Evolutionary conservation across 2,329 filamentous ascomycete species (phyloP), one percentile per base, ranked within the genome.

Genomic region (Cordyceps cicadae): DNA sequence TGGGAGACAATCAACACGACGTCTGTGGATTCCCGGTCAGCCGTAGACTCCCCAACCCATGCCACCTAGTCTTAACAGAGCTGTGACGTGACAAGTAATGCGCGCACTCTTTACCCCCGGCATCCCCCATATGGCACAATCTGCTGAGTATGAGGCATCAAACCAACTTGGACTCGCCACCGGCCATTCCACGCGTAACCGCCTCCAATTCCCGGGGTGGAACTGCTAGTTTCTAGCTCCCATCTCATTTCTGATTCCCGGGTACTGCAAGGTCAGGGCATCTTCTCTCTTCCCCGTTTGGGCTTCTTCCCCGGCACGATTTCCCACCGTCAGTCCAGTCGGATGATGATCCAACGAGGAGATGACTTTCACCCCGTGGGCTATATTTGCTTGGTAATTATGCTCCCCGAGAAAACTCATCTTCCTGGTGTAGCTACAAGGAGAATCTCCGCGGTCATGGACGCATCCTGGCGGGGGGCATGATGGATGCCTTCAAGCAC

Each of bases 201-300:
- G 21, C 45, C 50, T 50, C 56, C 56, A 59, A 59, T 21, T 45
- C 24, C 37, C 17, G 24, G n/a, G 51, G 56, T 59, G 48, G 19
- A 52, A 52, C 56, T 6, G 5, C 24, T n/a, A 51, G 3, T 17
- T n/a, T 45, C 15, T 8, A 32, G 34, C 32, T 21, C 21, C 17
- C 50, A 59, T 34, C 15, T 21, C 45, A 17, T 43, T 46, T 43
- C 21, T 29, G n/a, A 17, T 43, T 46, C 32, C 21, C 19, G n/a
- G 43, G n/a, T 24, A 19, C 26, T 26, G 32, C 34, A 48, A 39
- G 29, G 26, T 21, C 39, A 24, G 7, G 9, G 24, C 41, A 9
- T 29, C 54, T 21, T 45, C 45, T 41, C n/a, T 14, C 8, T 14
- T 1, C n/a, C 45, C 32, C 19, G 8, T 45, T 26, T 45, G 17